Conservation (phyloP, 1,284 basidiomycete genomes). For the Sphaerobolus stellatus region DNA sequence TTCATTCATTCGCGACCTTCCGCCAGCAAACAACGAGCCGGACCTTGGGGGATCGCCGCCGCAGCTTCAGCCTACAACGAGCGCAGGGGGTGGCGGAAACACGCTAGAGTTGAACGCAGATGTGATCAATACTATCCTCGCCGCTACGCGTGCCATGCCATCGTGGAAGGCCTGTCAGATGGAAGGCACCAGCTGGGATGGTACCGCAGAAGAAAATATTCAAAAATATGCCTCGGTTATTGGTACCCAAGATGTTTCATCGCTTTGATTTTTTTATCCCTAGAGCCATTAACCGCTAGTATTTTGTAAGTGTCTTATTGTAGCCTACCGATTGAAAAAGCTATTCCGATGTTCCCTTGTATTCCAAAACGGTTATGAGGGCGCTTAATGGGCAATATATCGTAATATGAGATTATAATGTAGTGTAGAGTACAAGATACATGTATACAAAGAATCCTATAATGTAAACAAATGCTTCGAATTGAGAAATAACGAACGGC, state of each 20-base stretch:
- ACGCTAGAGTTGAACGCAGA: conserved; percentile 20
- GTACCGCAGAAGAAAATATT: conserved; percentile 32
- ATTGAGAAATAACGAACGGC: too few species aligned
- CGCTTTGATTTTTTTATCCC: too few species aligned
- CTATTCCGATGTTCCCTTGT: too few species aligned
- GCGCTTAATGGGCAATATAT: too few species aligned
- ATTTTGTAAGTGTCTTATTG: too few species aligned
- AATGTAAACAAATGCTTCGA: too few species aligned
- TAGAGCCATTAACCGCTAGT: too few species aligned
- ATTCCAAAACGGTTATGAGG: too few species aligned
- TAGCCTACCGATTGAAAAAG: too few species aligned
- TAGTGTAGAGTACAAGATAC: too few species aligned
- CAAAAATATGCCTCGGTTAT: conserved; percentile 21
- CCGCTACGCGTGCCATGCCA: conserved; percentile 26
- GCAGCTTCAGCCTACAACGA: conserved; percentile 15
- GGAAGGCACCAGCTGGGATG: conserved; percentile 30
- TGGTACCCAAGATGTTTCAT: not conserved
- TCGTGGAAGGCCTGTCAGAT: conserved; percentile 32
- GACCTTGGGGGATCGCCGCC: not conserved
- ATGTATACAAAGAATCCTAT: too few species aligned
- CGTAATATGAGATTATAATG: too few species aligned
- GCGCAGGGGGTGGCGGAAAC: conserved; percentile 5
- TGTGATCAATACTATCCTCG: conserved; percentile 26
- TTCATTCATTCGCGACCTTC: conserved; percentile 18
- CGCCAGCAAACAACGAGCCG: not conserved